A percentile compares a stretch with the other conserved stretches of the same genome.
These are phyloP conservation scores for Bjerkandera adusta DNA, from an alignment of 1,284 basidiomycete genomes.

Conservation along the genomic window DNA sequence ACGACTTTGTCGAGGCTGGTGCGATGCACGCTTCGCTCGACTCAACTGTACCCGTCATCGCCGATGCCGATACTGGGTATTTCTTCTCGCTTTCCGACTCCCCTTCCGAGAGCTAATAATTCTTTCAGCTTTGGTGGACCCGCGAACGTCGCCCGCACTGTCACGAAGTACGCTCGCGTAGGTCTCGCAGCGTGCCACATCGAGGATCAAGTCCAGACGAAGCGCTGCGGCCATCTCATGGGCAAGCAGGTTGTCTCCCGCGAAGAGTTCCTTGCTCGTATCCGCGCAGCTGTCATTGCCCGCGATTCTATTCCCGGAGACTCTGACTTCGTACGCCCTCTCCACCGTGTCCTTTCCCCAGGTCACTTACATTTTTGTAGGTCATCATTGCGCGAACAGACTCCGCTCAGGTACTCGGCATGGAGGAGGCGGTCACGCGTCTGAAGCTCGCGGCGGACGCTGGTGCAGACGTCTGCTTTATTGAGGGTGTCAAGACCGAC, in stretches of 20 bases:
- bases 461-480: slow-evolving; percentile 84
- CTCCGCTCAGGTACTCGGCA: slow-evolving; percentile 75
- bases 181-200: slow-evolving; percentile 80
- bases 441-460: slow-evolving; percentile 71
- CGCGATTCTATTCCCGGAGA: slow-evolving; percentile 68
- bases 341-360: no score
- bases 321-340: slow-evolving; percentile 59
- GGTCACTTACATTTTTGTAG: no score
- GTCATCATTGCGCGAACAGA: slow-evolving; percentile 84
- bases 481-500: slow-evolving; percentile 75
- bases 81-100: slow-evolving; percentile 13
- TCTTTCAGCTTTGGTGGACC: slow-evolving; percentile 67
- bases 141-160: slow-evolving; percentile 74
- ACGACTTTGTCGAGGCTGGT: slow-evolving; percentile 66
- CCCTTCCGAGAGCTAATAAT: background rate
- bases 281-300: slow-evolving; percentile 74
- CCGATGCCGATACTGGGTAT: slow-evolving; percentile 81
- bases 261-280: slow-evolving; percentile 73
- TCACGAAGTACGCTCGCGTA: slow-evolving; percentile 65
- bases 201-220: slow-evolving; percentile 83
- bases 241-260: slow-evolving; percentile 80
- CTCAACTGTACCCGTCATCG: slow-evolving; percentile 69
- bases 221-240: slow-evolving; percentile 79
- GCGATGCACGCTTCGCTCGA: slow-evolving; percentile 25
- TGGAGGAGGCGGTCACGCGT: slow-evolving; percentile 75